These are phyloP conservation scores for Cardamine occulta DNA, from an alignment of 345 rosid species.

Conservation along the genomic window DNA sequence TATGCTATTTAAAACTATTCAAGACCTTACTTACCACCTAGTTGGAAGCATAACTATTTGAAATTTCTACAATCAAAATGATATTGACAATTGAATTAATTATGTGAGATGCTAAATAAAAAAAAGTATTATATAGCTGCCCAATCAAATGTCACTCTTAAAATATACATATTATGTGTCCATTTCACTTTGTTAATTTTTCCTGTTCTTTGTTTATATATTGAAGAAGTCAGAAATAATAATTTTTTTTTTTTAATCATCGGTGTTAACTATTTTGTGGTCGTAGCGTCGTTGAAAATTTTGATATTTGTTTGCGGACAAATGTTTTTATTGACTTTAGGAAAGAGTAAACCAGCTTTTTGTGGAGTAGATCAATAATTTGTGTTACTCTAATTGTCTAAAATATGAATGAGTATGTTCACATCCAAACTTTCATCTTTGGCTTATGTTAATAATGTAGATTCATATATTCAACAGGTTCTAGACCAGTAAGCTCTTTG, in stretches of 20 bases:
- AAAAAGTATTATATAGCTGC: too few species aligned
- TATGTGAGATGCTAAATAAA: too few species aligned
- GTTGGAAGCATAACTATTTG: neutral
- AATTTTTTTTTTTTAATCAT: neutral
- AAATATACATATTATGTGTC: too few species aligned
- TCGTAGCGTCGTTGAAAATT: neutral
- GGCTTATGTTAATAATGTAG: neutral
- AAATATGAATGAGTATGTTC: neutral
- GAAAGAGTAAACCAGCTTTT: constrained; percentile 6
- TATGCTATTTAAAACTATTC: neutral
- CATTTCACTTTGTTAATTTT: neutral
- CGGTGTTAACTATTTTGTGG: constrained; percentile 27
- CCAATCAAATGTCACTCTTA: too few species aligned
- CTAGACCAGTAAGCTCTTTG: too few species aligned
- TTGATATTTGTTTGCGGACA: constrained; percentile 6
- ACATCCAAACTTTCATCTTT: constrained; percentile 18
- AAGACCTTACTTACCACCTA: neutral
- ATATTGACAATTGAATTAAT: neutral
- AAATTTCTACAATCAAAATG: constrained; percentile 18
- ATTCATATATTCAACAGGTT: too few species aligned
- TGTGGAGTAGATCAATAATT: neutral
- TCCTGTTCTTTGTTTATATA: constrained; percentile 11
- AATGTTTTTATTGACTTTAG: constrained; percentile 15
- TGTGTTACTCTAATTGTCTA: constrained; percentile 1
- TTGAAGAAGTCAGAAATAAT: constrained; percentile 15